Evolutionary conservation across 2,329 filamentous ascomycete species (phyloP).

Genomic region (Stagonosporopsis chrysanthemi): DNA sequence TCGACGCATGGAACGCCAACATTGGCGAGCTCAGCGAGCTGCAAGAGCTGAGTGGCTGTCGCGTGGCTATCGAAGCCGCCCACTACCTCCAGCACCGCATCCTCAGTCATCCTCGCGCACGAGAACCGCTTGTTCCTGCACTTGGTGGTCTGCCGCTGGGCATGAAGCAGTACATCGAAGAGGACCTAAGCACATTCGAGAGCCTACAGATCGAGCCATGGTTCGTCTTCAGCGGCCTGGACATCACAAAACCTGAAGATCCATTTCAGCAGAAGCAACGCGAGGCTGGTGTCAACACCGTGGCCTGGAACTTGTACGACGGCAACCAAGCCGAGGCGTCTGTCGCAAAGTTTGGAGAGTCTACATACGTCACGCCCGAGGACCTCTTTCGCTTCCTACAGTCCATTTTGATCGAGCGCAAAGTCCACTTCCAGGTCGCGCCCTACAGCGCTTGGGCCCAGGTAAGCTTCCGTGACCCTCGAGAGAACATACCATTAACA

Average conservation of each 20-base stretch:
- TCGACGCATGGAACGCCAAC: slow-evolving; percentile 65
- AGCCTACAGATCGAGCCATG: slow-evolving; percentile 75
- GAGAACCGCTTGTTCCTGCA: slow-evolving; percentile 88
- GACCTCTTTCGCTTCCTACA: slow-evolving; percentile 81
- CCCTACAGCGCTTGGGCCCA: slow-evolving; percentile 89
- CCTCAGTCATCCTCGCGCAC: slow-evolving; percentile 63
- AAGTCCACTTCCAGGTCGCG: slow-evolving; percentile 79
- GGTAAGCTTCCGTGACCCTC: slow-evolving; percentile 56
- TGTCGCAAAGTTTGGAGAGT: slow-evolving; percentile 85
- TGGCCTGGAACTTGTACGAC: slow-evolving; percentile 89
- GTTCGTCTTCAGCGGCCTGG: slow-evolving; percentile 92
- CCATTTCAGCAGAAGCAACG: slow-evolving; percentile 65
- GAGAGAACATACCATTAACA: slow-evolving; percentile 31
- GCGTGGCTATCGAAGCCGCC: slow-evolving; percentile 86
- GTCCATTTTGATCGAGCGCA: slow-evolving; percentile 71
- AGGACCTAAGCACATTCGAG: slow-evolving; percentile 76
- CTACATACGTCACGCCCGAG: slow-evolving; percentile 69
- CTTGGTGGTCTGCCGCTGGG: slow-evolving; percentile 87
- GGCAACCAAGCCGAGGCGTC: slow-evolving; percentile 79
- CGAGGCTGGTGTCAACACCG: slow-evolving; percentile 72
- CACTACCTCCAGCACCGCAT: slow-evolving; percentile 81
- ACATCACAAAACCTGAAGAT: slow-evolving; percentile 74
- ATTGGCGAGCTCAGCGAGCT: slow-evolving; percentile 67
- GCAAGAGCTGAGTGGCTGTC: slow-evolving; percentile 74
- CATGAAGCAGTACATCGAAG: slow-evolving; percentile 76